Evolutionary conservation across 2,329 filamentous ascomycete genomes (phyloP).

Genomic region (Acrocalymma vagum): DNA sequence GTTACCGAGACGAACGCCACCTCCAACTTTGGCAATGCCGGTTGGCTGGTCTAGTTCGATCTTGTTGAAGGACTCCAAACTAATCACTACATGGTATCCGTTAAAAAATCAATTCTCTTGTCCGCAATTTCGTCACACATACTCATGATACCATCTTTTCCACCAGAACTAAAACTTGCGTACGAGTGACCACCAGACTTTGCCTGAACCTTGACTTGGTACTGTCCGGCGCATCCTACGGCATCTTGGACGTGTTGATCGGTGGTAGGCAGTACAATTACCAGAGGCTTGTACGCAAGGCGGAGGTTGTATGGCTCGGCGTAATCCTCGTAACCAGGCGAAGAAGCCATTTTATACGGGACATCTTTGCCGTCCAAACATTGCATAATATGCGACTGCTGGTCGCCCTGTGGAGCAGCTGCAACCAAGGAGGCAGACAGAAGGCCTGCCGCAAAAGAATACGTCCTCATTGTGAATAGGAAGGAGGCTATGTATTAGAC

Average conservation of each 20-base stretch:
- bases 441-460: no score
- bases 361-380: conserved; percentile 46
- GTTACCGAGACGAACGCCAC: conserved; percentile 59
- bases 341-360: conserved; percentile 37
- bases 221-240: conserved; percentile 64
- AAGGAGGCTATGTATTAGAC: no score
- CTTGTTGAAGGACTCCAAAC: conserved; percentile 56
- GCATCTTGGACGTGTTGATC: conserved; percentile 64
- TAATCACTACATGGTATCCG: conserved; percentile 44
- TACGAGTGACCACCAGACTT: conserved; percentile 73
- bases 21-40: conserved; percentile 55
- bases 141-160: conserved; percentile 57
- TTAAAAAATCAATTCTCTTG: not conserved
- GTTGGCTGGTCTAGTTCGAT: conserved; percentile 52
- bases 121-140: not conserved
- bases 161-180: conserved; percentile 59
- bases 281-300: conserved; percentile 56
- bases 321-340: conserved; percentile 32
- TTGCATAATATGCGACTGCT: conserved; percentile 27
- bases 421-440: no score
- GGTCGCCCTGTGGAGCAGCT: no score
- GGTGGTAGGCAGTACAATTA: conserved; percentile 64
- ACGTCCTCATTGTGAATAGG: no score
- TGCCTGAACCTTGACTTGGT: conserved; percentile 65
- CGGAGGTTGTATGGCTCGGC: conserved; percentile 48